phyloP scores from a whole-genome alignment of 352 stramenopile genomes.

The Phytophthora sp. region DNA sequence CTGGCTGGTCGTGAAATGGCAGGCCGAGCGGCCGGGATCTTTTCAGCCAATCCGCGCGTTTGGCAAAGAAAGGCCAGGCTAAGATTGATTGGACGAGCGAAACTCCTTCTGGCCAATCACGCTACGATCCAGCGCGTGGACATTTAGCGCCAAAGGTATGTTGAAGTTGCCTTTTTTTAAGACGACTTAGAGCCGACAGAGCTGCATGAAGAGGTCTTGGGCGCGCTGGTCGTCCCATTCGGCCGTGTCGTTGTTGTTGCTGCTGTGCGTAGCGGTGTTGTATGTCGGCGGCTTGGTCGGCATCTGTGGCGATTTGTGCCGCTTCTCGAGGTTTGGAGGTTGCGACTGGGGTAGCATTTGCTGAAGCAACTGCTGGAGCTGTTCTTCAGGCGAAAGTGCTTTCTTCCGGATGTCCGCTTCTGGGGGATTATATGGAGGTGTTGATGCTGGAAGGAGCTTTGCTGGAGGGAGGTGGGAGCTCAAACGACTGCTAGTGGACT shows the following conservation, averaged over 20 bases:
- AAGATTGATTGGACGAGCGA: too few relatives aligned
- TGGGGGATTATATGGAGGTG: background rate
- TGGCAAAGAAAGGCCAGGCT: too few relatives aligned
- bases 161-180: constrained; percentile 25
- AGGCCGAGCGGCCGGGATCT: constrained; percentile 1
- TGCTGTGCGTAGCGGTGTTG: background rate
- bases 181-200: constrained; percentile 44
- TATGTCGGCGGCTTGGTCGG: constrained; percentile 11
- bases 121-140: too few relatives aligned
- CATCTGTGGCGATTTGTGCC: constrained; percentile 5
- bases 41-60: constrained; percentile 28
- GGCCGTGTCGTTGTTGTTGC: constrained; percentile 9
- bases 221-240: constrained; percentile 68
- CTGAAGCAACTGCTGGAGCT: constrained; percentile 58
- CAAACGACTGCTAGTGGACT: constrained; percentile 2
- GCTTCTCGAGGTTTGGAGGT: constrained; percentile 6
- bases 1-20: constrained; percentile 6
- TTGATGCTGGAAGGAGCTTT: constrained; percentile 1
- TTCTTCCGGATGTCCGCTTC: background rate
- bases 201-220: constrained; percentile 70
- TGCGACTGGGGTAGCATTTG: constrained; percentile 45
- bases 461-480: constrained; percentile 3
- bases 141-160: too few relatives aligned
- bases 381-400: constrained; percentile 42
- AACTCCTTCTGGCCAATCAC: too few relatives aligned